A percentile compares a stretch with the other conserved stretches of the same genome.
Evolutionary conservation across 1,284 basidiomycete species (phyloP).

Genomic region (Porphyrellus sp.): DNA sequence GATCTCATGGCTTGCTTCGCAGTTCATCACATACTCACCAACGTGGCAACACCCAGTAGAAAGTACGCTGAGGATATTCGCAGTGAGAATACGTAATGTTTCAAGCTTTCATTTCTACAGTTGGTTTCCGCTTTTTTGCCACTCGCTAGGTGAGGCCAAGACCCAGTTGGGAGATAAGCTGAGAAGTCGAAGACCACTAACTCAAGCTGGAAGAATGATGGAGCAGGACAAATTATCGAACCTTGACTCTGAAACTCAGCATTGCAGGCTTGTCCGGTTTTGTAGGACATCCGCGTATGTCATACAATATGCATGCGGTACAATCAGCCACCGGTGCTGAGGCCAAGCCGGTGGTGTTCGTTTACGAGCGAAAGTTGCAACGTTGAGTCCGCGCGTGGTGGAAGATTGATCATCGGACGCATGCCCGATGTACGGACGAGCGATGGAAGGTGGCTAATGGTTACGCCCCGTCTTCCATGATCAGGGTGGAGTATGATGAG

Average conservation of each 20-base stretch:
- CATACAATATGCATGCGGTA: not conserved
- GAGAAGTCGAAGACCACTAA: slow-evolving; percentile 16
- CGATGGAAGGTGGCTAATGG: slow-evolving; percentile 8
- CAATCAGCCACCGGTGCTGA: slow-evolving; percentile 3
- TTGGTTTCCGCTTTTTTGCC: slow-evolving; percentile 1
- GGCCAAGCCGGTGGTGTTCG: slow-evolving; percentile 8
- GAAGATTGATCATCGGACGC: slow-evolving; percentile 32
- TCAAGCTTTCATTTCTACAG: slow-evolving; percentile 20
- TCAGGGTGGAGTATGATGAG: slow-evolving; percentile 23
- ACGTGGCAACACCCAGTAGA: not conserved
- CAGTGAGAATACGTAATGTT: slow-evolving; percentile 16
- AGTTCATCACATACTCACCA: slow-evolving; percentile 2
- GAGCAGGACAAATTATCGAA: slow-evolving; percentile 20
- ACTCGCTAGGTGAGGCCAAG: slow-evolving; percentile 8
- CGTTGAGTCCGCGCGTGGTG: slow-evolving; percentile 25
- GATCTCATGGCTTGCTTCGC: slow-evolving; percentile 13
- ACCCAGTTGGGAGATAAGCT: slow-evolving; percentile 28
- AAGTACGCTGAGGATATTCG: slow-evolving; percentile 1
- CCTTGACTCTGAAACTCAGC: slow-evolving; percentile 15
- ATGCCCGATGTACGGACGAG: slow-evolving; percentile 14
- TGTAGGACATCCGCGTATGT: slow-evolving; percentile 1
- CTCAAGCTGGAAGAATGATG: not conserved
- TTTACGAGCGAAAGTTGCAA: slow-evolving; percentile 19
- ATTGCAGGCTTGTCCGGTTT: slow-evolving; percentile 5
- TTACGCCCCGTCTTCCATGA: slow-evolving; percentile 10